Conservation (phyloP, 2,329 filamentous ascomycete species). For the Aspergillus novoparasiticus region DNA sequence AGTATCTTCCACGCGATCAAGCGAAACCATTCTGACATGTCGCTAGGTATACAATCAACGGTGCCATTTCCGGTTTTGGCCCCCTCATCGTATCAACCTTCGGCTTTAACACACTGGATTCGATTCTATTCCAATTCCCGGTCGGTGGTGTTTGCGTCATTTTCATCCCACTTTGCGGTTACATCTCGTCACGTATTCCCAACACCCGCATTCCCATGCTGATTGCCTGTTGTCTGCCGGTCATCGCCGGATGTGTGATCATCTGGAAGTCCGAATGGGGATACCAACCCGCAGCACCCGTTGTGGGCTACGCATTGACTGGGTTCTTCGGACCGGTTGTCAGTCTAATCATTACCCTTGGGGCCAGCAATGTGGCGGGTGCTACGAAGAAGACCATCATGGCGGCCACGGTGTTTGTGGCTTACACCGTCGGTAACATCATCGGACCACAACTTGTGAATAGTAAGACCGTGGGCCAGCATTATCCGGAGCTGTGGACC, state of each 20-base stretch:
- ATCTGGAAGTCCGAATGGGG: slow-evolving; percentile 72
- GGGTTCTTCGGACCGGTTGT: slow-evolving; percentile 74
- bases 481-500: slow-evolving; percentile 73
- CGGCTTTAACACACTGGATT: slow-evolving; percentile 64
- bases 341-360: slow-evolving; percentile 60
- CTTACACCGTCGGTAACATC: slow-evolving; percentile 76
- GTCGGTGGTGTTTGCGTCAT: slow-evolving; percentile 70
- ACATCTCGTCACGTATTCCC: slow-evolving; percentile 59
- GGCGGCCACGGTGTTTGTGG: slow-evolving; percentile 72
- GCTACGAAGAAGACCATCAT: slow-evolving; percentile 79
- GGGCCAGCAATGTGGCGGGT: slow-evolving; percentile 71
- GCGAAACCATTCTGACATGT: neutral
- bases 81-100: slow-evolving; percentile 73
- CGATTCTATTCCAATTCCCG: slow-evolving; percentile 75
- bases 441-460: slow-evolving; percentile 72
- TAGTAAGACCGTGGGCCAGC: slow-evolving; percentile 63
- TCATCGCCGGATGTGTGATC: slow-evolving; percentile 72
- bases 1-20: slow-evolving; percentile 20
- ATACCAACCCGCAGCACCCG: slow-evolving; percentile 65
- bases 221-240: slow-evolving; percentile 67
- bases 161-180: slow-evolving; percentile 68
- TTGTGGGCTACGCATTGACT: slow-evolving; percentile 71
- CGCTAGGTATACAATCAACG: slow-evolving; percentile 67
- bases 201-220: slow-evolving; percentile 69
- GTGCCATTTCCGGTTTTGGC: slow-evolving; percentile 70